phyloP scores from a whole-genome alignment of 441 rosid species.

The Biscutella laevigata region DNA sequence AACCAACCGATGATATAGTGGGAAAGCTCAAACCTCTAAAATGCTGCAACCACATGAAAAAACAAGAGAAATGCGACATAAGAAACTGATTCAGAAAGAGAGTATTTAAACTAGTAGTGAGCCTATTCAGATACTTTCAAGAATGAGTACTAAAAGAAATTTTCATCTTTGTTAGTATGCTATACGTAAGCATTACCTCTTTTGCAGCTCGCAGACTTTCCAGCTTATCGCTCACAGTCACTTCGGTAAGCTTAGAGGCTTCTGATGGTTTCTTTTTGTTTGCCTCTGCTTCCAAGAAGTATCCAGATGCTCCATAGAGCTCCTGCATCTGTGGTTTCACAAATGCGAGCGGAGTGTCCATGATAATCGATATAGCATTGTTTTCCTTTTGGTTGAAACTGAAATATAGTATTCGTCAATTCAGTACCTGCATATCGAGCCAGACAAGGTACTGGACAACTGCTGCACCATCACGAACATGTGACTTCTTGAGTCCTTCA shows the following conservation, averaged over 20 bases:
- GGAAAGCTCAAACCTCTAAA: slow-evolving; percentile 93
- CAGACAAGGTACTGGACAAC: slow-evolving; percentile 94
- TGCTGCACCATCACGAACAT: slow-evolving; percentile 98
- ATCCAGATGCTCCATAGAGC: slow-evolving; percentile 87
- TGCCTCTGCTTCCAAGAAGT: slow-evolving; percentile 57
- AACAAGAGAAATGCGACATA: not conserved
- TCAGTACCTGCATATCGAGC: slow-evolving; percentile 80
- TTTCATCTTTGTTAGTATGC: not conserved
- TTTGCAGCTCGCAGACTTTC: slow-evolving; percentile 89
- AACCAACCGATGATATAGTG: slow-evolving; percentile 88
- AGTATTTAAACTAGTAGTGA: not conserved
- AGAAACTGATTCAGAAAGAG: not conserved
- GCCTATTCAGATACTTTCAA: not conserved
- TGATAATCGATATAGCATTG: not conserved
- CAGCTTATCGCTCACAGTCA: slow-evolving; percentile 83
- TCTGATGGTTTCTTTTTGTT: slow-evolving; percentile 34
- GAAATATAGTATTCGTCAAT: too few species aligned
- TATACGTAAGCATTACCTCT: slow-evolving; percentile 45
- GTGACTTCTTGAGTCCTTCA: slow-evolving; percentile 81
- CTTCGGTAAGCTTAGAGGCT: slow-evolving; percentile 65
- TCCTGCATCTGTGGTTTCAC: slow-evolving; percentile 69
- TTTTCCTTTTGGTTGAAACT: too few species aligned
- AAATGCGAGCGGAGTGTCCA: not conserved
- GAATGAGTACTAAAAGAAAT: not conserved
- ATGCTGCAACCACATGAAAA: slow-evolving; percentile 45